Evolutionary conservation across 2,329 filamentous ascomycete genomes (phyloP), one percentile per base, ranked within the genome.

Genomic region (Microdochium bolleyi): DNA sequence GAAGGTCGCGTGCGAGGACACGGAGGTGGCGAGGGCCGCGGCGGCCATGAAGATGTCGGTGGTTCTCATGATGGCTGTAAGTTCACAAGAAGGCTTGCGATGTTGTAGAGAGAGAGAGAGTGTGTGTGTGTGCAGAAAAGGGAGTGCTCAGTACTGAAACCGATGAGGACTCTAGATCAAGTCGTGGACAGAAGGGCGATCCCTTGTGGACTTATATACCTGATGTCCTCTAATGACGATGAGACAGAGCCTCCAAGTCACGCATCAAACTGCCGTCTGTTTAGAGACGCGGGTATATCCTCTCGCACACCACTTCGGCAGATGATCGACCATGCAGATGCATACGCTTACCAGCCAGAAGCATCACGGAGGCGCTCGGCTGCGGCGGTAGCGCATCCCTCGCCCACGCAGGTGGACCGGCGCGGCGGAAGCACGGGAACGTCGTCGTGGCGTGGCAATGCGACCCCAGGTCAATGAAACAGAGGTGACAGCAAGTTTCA

Each of bases 1-100:
- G 66, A 78, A 79, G 30, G 71, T 75, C 44, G 77, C 74, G 56
- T 81, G 78, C 50, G 68, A 70, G 49, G 70, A 61, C 16, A 68
- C 74, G 25, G 70, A 58, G 32, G 63, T 61, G 16, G 66, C 69
- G 24, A 73, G 53, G 19, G 65, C 68, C 19, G 63, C 60, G 10
- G 67, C 52, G 14, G 62, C 57, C 24, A 65, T 57, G 27, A 67
- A 50, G 32, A 68, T 41, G 24, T 61, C 60, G 3, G 64, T 65
- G 63, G 67, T 73, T 71, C 74, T 74, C 19, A 56, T 61, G 56
- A 48, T 49, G 50, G 30, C 14, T 19, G 37, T 14, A 25, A 14
- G 41, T 10, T 19, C 19, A 46, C 16, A 19, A 7, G 41, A 46
- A 21, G 16, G 22, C 10, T 10, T 16, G 16, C 9, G n/a, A 7